Evolutionary conservation across 495 filamentous ascomycete genomes (phyloP).

Genomic region (Aspergillus saccharolyticus): DNA sequence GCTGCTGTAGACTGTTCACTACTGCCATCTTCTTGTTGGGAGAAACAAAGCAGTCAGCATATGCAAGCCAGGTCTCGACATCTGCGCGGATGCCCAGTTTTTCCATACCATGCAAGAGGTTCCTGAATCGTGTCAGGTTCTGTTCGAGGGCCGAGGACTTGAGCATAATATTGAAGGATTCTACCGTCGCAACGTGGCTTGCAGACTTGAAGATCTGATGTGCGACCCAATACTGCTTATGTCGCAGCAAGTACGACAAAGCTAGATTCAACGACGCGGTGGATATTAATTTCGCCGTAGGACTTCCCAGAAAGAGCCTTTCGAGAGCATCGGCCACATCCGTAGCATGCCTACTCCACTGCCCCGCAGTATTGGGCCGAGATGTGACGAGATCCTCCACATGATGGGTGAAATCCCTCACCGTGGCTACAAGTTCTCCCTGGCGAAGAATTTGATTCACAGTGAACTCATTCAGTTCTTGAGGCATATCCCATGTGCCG

Average conservation of each 20-base stretch:
- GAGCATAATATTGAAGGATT: constrained; percentile 45
- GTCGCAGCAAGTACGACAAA: constrained; percentile 31
- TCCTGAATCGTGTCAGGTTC: constrained; percentile 30
- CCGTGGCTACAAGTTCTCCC: constrained; percentile 12
- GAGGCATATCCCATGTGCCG: constrained; percentile 26
- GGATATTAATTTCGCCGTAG: constrained; percentile 27
- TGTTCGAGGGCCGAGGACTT: constrained; percentile 30
- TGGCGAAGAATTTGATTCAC: constrained; percentile 14
- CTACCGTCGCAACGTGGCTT: constrained; percentile 34
- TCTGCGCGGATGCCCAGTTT: constrained; percentile 34
- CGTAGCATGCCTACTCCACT: constrained; percentile 1
- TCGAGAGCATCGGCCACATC: constrained; percentile 18
- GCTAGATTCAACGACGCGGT: constrained; percentile 40
- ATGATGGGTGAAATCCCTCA: constrained; percentile 31
- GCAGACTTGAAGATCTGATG: constrained; percentile 25
- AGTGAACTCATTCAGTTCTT: background rate
- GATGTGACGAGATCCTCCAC: constrained; percentile 30
- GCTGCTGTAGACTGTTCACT: constrained; percentile 31
- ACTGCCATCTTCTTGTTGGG: constrained; percentile 29
- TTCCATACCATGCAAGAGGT: constrained; percentile 31
- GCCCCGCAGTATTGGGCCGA: background rate
- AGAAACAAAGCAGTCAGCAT: constrained; percentile 30
- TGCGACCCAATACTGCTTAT: constrained; percentile 26
- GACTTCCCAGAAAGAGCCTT: constrained; percentile 22
- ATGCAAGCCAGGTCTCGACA: constrained; percentile 39